Conservation (phyloP, 2,329 filamentous ascomycete species). For the Cordyceps sp. region DNA sequence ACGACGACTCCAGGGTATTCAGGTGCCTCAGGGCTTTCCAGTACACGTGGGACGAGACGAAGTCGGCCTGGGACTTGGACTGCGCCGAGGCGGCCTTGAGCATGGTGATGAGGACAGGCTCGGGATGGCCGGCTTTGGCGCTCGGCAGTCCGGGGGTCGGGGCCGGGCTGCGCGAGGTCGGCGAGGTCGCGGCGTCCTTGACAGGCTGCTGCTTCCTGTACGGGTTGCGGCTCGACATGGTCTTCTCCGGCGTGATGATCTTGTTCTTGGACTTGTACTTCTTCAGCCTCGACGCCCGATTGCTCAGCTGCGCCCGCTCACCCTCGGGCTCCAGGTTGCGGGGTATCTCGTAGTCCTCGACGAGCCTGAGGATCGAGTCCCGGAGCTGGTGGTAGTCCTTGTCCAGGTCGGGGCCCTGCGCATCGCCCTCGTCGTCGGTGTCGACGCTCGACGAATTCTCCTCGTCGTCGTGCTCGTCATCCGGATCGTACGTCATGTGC, state of each 20-base stretch:
- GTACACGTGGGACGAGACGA: constrained; percentile 69
- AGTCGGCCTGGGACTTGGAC: constrained; percentile 66
- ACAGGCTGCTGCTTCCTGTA: constrained; percentile 24
- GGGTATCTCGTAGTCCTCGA: constrained; percentile 69
- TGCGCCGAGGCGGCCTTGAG: constrained; percentile 60
- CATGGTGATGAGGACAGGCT: constrained; percentile 51
- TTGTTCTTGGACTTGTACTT: constrained; percentile 44
- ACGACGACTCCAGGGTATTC: constrained; percentile 41
- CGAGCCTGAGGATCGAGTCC: constrained; percentile 63
- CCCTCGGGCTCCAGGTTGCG: constrained; percentile 44
- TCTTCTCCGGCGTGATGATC: constrained; percentile 32
- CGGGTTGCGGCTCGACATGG: constrained; percentile 40
- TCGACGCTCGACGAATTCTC: constrained; percentile 41
- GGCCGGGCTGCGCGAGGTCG: constrained; percentile 1
- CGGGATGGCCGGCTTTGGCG: constrained; percentile 20
- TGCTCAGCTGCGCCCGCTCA: constrained; percentile 50
- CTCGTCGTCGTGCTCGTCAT: constrained; percentile 50
- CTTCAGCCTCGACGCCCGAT: constrained; percentile 45
- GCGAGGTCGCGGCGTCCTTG: constrained; percentile 3
- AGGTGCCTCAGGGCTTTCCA: constrained; percentile 70
- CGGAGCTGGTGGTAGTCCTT: constrained; percentile 71
- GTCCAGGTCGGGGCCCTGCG: constrained; percentile 46
- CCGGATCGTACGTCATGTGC: constrained; percentile 55
- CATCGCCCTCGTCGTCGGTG: constrained; percentile 44
- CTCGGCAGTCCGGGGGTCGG: too few relatives aligned